phyloP scores from a whole-genome alignment of 2,329 filamentous ascomycete genomes.

The Sporothrix brunneoviolacea region DNA sequence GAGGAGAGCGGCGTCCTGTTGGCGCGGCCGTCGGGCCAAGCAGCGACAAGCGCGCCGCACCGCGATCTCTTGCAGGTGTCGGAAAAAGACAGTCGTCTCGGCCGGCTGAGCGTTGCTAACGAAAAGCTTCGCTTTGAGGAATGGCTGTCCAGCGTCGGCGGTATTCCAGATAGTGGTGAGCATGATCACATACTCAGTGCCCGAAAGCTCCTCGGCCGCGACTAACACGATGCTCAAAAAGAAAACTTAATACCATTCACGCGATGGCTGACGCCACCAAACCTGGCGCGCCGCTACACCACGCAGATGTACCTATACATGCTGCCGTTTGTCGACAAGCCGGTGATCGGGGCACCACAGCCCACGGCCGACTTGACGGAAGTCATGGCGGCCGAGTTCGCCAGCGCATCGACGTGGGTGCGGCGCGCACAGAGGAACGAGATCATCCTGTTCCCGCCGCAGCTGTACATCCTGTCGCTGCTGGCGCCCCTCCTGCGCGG shows the following conservation, averaged over 20 bases:
- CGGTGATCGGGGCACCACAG: constrained; percentile 27
- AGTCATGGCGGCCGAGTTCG: constrained; percentile 56
- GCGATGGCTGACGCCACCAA: constrained; percentile 79
- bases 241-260: constrained; percentile 74
- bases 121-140: constrained; percentile 59
- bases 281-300: constrained; percentile 70
- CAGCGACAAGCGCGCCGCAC: constrained; percentile 31
- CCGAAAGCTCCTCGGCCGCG: constrained; percentile 22
- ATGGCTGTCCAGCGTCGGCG: constrained; percentile 54
- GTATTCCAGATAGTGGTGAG: constrained; percentile 58
- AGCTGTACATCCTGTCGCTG: constrained; percentile 65
- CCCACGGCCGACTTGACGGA: constrained; percentile 56
- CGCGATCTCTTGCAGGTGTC: constrained; percentile 51
- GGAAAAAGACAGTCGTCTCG: constrained; percentile 54
- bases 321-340: constrained; percentile 51
- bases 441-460: constrained; percentile 85
- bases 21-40: constrained; percentile 36
- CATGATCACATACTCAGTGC: neutral
- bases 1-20: constrained; percentile 90
- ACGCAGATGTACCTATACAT: constrained; percentile 98
- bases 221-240: too few relatives aligned
- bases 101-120: constrained; percentile 61
- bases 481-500: constrained; percentile 47
- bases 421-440: constrained; percentile 53
- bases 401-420: constrained; percentile 64